These are phyloP conservation scores for Sclerotinia subarctica DNA, from an alignment of 2,329 filamentous ascomycete genomes.

Conservation along the genomic window DNA sequence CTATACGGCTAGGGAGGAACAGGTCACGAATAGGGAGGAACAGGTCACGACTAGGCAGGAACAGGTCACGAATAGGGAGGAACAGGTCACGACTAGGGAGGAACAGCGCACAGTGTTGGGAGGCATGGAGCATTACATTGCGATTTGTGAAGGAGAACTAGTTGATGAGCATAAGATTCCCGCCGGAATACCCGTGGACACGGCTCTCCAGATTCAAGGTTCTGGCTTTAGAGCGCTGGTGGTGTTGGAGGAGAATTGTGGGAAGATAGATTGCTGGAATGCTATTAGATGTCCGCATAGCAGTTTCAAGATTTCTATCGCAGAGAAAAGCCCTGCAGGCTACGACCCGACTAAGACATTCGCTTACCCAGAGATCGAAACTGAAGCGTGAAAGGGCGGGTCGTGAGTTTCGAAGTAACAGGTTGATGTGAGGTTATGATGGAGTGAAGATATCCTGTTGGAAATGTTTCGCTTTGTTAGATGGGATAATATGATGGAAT, in stretches of 20 bases:
- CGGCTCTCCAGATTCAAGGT: background rate
- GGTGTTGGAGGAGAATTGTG: background rate
- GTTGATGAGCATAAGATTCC: background rate
- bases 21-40: fast-evolving
- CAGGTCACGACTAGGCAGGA: fast-evolving
- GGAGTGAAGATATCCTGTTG: background rate
- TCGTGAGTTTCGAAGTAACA: background rate
- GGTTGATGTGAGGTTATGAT: background rate
- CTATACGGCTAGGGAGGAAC: background rate
- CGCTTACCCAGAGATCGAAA: background rate
- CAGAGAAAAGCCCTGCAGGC: background rate
- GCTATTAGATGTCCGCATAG: background rate
- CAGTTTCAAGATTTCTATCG: background rate
- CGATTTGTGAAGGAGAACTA: fast-evolving
- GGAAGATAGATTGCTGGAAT: background rate
- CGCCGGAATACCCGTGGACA: background rate
- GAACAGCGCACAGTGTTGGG: background rate
- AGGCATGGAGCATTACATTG: background rate
- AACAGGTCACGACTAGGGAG: fast-evolving
- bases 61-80: fast-evolving
- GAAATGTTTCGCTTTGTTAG: background rate
- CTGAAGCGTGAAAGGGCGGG: background rate
- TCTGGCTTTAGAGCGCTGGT: background rate
- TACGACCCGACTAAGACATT: background rate
- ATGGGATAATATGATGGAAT: background rate